These are phyloP conservation scores for Pichia sp. DNA, from an alignment of 1,139 yeast genomes.

Conservation along the genomic window DNA sequence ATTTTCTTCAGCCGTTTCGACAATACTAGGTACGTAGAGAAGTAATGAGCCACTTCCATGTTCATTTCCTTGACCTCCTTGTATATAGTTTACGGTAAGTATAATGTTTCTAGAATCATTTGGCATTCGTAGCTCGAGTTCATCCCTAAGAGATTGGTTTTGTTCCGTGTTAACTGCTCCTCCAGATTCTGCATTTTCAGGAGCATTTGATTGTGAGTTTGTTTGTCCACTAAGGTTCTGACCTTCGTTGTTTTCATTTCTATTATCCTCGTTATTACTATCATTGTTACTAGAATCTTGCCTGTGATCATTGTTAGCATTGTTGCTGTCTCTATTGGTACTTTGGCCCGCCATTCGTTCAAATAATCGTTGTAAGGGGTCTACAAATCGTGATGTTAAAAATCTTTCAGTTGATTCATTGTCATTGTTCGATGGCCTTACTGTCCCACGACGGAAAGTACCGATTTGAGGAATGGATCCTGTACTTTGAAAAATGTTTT, in stretches of 20 bases:
- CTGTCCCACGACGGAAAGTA: background rate
- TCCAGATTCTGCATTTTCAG: constrained; percentile 4
- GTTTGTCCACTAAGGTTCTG: too few species aligned
- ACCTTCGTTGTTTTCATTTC: too few species aligned
- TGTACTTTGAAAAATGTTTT: background rate
- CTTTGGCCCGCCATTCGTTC: constrained; percentile 13
- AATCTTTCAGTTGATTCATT: background rate
- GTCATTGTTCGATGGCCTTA: background rate
- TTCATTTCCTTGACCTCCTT: constrained; percentile 23
- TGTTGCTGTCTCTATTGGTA: background rate
- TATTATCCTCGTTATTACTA: too few species aligned
- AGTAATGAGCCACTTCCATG: constrained; percentile 40
- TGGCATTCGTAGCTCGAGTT: background rate
- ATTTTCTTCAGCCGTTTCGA: constrained; percentile 45
- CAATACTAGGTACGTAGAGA: constrained; percentile 57
- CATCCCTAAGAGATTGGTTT: too few species aligned
- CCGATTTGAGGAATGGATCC: background rate
- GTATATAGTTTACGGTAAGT: constrained; percentile 33
- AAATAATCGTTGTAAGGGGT: constrained; percentile 16
- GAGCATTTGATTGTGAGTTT: background rate
- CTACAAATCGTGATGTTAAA: background rate
- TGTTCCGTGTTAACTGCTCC: constrained; percentile 5
- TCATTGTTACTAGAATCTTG: too few species aligned
- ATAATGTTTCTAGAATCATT: constrained; percentile 30
- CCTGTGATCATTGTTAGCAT: background rate